A percentile compares a stretch with the other conserved stretches of the same genome.
These are phyloP conservation scores for Coriolopsis trogii DNA, from an alignment of 1,284 basidiomycete species.

Conservation along the genomic window DNA sequence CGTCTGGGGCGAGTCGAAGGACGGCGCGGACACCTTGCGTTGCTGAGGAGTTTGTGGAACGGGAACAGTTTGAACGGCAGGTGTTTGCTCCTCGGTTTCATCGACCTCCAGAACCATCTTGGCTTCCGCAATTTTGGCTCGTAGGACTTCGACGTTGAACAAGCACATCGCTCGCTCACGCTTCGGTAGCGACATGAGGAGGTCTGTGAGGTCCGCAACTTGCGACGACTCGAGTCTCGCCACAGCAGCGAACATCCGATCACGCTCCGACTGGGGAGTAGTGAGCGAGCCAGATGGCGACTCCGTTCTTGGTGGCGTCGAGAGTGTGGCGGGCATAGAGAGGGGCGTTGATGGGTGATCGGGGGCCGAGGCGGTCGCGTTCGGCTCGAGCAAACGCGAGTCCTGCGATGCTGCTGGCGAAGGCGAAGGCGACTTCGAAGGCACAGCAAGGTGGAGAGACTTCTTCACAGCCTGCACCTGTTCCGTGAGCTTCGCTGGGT, in stretches of 20 bases:
- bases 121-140: slow-evolving; percentile 80
- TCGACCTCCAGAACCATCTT: slow-evolving; percentile 78
- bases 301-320: slow-evolving; percentile 78
- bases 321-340: slow-evolving; percentile 69
- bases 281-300: slow-evolving; percentile 74
- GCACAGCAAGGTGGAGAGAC: slow-evolving; percentile 38
- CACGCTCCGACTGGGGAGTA: slow-evolving; percentile 70
- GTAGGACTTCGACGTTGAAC: slow-evolving; percentile 83
- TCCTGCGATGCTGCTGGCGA: slow-evolving; percentile 61
- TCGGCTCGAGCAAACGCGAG: slow-evolving; percentile 62
- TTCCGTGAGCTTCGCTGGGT: slow-evolving; percentile 61
- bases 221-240: slow-evolving; percentile 59
- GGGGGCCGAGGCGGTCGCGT: slow-evolving; percentile 77
- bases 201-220: slow-evolving; percentile 68
- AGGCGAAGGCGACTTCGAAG: slow-evolving; percentile 50
- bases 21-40: slow-evolving; percentile 50
- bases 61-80: slow-evolving; percentile 37
- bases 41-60: slow-evolving; percentile 61
- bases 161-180: slow-evolving; percentile 88
- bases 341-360: slow-evolving; percentile 84
- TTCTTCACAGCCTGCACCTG: slow-evolving; percentile 58
- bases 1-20: slow-evolving; percentile 63
- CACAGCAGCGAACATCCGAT: slow-evolving; percentile 74
- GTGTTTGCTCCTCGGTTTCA: slow-evolving; percentile 52
- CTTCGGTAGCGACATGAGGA: slow-evolving; percentile 84